Evolutionary conservation across 352 stramenopile species (phyloP).

Genomic region (Pythium rishiriense): DNA sequence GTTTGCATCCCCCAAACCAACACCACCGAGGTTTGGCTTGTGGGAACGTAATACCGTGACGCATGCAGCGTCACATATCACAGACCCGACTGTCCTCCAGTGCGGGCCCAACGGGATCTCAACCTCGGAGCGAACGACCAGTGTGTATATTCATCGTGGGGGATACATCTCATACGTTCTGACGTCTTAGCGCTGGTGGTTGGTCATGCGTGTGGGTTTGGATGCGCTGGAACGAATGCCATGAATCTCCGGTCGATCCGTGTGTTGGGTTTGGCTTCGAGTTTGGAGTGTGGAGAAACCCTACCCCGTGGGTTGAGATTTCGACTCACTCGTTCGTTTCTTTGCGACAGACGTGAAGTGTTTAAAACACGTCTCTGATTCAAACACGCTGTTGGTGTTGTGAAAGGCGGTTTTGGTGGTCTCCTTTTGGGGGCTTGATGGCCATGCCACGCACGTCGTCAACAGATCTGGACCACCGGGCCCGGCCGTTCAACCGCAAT

Average conservation of each 20-base stretch:
- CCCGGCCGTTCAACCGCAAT: neutral
- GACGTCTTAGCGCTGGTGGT: too few species aligned
- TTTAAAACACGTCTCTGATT: conserved; percentile 10
- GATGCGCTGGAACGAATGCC: too few species aligned
- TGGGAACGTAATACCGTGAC: too few species aligned
- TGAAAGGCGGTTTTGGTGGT: conserved; percentile 10
- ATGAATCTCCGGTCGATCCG: too few species aligned
- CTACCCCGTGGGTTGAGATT: neutral
- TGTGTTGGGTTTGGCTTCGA: neutral
- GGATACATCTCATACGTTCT: too few species aligned
- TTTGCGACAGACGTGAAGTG: neutral
- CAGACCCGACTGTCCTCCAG: neutral
- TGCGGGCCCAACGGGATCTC: too few species aligned
- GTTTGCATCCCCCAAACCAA: too few species aligned
- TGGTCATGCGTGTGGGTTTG: too few species aligned
- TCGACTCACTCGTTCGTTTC: neutral
- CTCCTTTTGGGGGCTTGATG: neutral
- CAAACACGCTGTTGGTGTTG: neutral
- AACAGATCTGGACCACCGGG: conserved; percentile 11
- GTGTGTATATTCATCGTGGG: too few species aligned
- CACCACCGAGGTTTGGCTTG: too few species aligned
- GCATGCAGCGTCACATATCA: conserved; percentile 21
- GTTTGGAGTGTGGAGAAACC: neutral
- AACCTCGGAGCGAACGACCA: too few species aligned
- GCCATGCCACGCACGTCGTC: neutral